phyloP scores from a whole-genome alignment of 306 rosid species.

The Erythrophleum fordii region DNA sequence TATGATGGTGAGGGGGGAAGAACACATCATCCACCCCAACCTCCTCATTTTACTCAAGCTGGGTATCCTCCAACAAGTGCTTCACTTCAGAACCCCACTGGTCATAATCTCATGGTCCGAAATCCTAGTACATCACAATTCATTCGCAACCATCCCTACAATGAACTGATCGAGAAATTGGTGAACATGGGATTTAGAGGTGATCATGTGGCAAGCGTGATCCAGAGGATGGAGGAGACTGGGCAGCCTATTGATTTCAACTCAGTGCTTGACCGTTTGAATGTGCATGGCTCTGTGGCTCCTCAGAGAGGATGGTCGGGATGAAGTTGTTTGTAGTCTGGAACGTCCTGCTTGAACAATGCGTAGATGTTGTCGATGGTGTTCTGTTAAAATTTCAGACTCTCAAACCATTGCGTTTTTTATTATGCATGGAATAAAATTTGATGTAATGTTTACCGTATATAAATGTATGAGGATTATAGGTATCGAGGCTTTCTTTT shows the following conservation, averaged over 20 bases:
- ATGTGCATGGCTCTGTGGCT: constrained; percentile 64
- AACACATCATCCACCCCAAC: constrained; percentile 64
- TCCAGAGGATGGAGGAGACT: constrained; percentile 96
- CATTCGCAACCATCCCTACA: constrained; percentile 72
- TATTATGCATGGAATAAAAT: constrained; percentile 92
- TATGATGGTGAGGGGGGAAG: constrained; percentile 82
- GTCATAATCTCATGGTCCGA: constrained; percentile 56
- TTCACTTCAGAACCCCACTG: constrained; percentile 63
- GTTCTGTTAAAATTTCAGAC: constrained; percentile 8
- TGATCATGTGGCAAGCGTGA: constrained; percentile 75
- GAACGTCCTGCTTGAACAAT: constrained; percentile 19
- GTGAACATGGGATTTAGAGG: constrained; percentile 87
- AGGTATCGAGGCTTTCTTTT: neutral
- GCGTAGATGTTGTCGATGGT: neutral
- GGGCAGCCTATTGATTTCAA: constrained; percentile 89
- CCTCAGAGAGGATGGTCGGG: constrained; percentile 89
- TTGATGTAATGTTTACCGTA: constrained; percentile 48
- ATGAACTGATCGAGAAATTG: constrained; percentile 85
- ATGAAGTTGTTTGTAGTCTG: constrained; percentile 27
- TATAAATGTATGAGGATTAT: constrained; percentile 48
- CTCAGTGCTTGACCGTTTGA: constrained; percentile 88
- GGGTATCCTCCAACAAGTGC: constrained; percentile 78
- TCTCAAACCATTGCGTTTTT: constrained; percentile 73
- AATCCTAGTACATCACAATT: constrained; percentile 67
- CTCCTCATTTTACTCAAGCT: constrained; percentile 67